These are phyloP conservation scores for Chaetomiaceae sp. DNA, from an alignment of 2,329 filamentous ascomycete species.

Conservation along the genomic window DNA sequence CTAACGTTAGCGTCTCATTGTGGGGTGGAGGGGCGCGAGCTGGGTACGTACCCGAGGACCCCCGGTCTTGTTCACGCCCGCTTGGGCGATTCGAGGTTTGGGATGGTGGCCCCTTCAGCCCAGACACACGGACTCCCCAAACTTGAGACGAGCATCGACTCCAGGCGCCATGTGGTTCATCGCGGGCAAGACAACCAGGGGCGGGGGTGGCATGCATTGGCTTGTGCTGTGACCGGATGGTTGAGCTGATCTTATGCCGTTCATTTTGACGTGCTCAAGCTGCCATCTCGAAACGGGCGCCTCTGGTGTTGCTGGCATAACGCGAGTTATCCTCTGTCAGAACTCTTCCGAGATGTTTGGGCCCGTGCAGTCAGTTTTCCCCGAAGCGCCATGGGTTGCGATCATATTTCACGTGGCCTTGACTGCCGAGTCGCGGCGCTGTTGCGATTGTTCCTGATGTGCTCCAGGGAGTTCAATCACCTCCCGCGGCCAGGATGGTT, in stretches of 20 bases:
- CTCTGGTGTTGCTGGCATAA: neutral
- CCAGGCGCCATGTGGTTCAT: conserved; percentile 32
- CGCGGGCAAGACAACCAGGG: conserved; percentile 33
- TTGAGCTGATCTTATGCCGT: conserved; percentile 45
- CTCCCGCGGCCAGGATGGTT: neutral
- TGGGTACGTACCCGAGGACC: conserved; percentile 22
- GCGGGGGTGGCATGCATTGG: conserved; percentile 30
- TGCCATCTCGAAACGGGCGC: conserved; percentile 27
- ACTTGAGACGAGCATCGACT: conserved; percentile 44
- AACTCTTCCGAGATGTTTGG: neutral
- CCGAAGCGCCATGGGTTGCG: conserved; percentile 15
- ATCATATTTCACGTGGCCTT: conserved; percentile 15
- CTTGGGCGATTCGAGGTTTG: conserved; percentile 34
- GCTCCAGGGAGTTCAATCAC: conserved; percentile 16
- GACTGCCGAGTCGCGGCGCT: conserved; percentile 13
- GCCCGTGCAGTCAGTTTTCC: conserved; percentile 20
- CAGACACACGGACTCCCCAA: conserved; percentile 23
- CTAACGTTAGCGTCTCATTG: too few species aligned
- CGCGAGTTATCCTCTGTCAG: conserved; percentile 10
- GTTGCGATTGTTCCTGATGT: conserved; percentile 20
- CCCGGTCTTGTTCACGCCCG: conserved; percentile 30
- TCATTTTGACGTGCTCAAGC: conserved; percentile 28
- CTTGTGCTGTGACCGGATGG: conserved; percentile 44
- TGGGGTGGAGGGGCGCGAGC: conserved; percentile 16
- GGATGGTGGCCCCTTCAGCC: conserved; percentile 31